Base-by-base conservation (phyloP, 2,329 filamentous ascomycete genomes). In the Colletotrichum viniferum region DNA sequence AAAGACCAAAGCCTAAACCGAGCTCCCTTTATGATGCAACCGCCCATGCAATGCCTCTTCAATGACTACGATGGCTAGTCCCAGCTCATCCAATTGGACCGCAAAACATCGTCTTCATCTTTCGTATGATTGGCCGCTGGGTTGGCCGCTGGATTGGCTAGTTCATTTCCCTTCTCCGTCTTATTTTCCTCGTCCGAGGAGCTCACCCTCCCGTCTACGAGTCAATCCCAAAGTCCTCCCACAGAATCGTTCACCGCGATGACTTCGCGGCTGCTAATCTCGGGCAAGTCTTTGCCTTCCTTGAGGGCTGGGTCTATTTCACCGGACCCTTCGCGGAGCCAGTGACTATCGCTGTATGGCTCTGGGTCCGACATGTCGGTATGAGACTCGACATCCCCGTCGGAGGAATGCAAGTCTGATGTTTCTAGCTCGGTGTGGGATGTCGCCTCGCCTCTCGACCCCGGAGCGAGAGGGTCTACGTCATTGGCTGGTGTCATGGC, bases 131-230 rank as follows among this genome's bases (percentile, higher is more conserved):
- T 65, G 13, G 30, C 21, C 62, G 26, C 16, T 32, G 69, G 43
- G 24, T 36, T 55, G 21, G n/a, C 21, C 62, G 26, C 16, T 32
- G 69, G 43, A 30, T 36, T 55, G 21, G n/a, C 21, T 9, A 10
- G 4, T 14, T 69, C 56, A 43, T 36, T 63, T 7, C 43, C 67
- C 28, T 77, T 66, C 9, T 56, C 48, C 18, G 60, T 76, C 24
- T 75, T 71, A 13, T 73, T 73, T 72, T 34, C 74, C 55, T 77
- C 76, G 76, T 77, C 75, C 64, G 76, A 77, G 74, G 76, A 77
- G 76, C 76, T 77, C 76, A 77, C 76, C 76, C 76, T 77, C 75
- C 77, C 75, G 10, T 77, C 77, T 61, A 77, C 77, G 61, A 77
- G 77, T 77, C 77, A 77, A 77, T 77, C 77, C 77, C 75, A 77